Base-by-base conservation (phyloP, 768 basidiomycete genomes). In the Tulasnella sp. region DNA sequence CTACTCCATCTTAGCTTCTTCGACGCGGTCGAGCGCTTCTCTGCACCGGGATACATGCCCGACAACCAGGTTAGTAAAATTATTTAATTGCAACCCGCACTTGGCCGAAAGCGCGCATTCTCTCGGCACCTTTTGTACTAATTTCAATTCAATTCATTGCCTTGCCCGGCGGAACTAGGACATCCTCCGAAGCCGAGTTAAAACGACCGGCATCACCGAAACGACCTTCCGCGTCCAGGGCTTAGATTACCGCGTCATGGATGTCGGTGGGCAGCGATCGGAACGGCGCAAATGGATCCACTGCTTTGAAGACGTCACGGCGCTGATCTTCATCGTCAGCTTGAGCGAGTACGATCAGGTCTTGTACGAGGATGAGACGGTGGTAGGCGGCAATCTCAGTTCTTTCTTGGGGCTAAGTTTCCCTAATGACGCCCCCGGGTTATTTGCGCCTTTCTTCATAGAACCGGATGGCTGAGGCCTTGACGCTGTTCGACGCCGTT, bases 131-230 rank as follows among this genome's bases (percentile, higher is more conserved):
- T 19, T 38, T 34, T 16, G 42, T 44, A n/a, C n/a, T n/a, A n/a
- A 42, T 2, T 19, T 7, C 38, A 56, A 27, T 42, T 8, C 42
- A 3, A 56, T 21, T 6, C 38, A 18, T n/a, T n/a, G n/a, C n/a
- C n/a, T n/a, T n/a, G n/a, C n/a, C n/a, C n/a, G n/a, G n/a, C n/a
- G n/a, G n/a, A n/a, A n/a, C 36, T 76, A 77, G 77, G 97, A 99
- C 83, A 98, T 99, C 83, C 87, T 98, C 16, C 90, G 97, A 62
- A 93, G 92, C 75, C 90, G 97, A 82, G 97, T 99, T 73, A 98
- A 98, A 88, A 98, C 97, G 0, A 98, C 97, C 0, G 97, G 97
- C 81, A 98, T 99, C 84, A 97, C 96, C 0, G 97, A 99, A 87
- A 98, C 97, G 34, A 95, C 92, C 75, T 98, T 99, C 89, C 92